Percentiles rank a stretch among this genome's conserved stretches.
Evolutionary conservation across 2,329 filamentous ascomycete genomes (phyloP).

Genomic region (Colletotrichum magnum): DNA sequence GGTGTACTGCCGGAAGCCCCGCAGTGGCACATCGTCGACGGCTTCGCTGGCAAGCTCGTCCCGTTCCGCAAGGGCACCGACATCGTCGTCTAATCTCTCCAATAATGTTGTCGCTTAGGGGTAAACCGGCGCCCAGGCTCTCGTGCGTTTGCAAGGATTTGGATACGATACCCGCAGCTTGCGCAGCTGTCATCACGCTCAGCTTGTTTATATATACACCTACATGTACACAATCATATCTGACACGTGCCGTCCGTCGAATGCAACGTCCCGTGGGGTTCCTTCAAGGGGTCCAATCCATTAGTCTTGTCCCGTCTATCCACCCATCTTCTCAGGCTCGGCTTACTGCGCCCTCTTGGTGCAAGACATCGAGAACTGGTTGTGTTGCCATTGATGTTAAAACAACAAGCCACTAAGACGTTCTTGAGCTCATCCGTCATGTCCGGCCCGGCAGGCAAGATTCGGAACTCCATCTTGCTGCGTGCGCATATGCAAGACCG

Average conservation of each 20-base stretch:
- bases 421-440: no score
- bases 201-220: background rate
- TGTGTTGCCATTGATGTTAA: no score
- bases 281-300: background rate
- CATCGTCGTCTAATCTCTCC: slow-evolving; percentile 16
- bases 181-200: slow-evolving; percentile 1
- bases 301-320: no score
- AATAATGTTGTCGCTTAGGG: slow-evolving; percentile 13
- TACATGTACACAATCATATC: slow-evolving; percentile 1
- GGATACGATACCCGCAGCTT: slow-evolving; percentile 13
- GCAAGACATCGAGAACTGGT: no score
- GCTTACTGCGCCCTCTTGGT: no score
- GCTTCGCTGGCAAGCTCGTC: slow-evolving; percentile 35
- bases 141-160: slow-evolving; percentile 13
- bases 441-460: no score
- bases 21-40: slow-evolving; percentile 43
- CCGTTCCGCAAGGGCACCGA: slow-evolving; percentile 28
- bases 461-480: background rate
- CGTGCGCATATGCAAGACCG: background rate
- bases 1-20: slow-evolving; percentile 47
- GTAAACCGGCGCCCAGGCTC: background rate
- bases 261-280: background rate
- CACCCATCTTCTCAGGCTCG: no score
- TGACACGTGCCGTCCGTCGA: background rate
- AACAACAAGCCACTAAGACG: no score